Percentiles rank a stretch among this genome's conserved stretches.
phyloP scores from a whole-genome alignment of 2,329 filamentous ascomycete genomes.

The Xylariomycetidae sp. region DNA sequence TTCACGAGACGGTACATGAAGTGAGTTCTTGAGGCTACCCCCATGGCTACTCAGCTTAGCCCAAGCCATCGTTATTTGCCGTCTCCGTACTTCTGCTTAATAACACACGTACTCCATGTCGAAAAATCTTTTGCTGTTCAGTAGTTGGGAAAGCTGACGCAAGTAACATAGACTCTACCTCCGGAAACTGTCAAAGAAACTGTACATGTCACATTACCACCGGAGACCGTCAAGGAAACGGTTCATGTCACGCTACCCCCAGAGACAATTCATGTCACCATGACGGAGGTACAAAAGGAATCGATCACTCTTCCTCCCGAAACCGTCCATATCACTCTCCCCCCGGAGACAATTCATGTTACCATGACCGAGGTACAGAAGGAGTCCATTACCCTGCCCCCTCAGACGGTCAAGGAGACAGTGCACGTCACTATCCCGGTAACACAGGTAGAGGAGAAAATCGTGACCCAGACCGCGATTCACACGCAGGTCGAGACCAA shows the following conservation, averaged over 20 bases:
- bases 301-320: background rate
- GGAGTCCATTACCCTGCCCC: conserved; percentile 10
- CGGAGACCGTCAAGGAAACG: conserved; percentile 4
- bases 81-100: too few species aligned
- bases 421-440: conserved; percentile 11
- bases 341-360: conserved; percentile 10
- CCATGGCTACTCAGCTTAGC: too few species aligned
- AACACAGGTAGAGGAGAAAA: conserved; percentile 12
- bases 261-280: conserved; percentile 6
- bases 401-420: conserved; percentile 10
- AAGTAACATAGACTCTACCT: conserved; percentile 4
- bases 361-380: conserved; percentile 10
- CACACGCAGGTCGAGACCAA: conserved; percentile 5
- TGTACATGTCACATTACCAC: conserved; percentile 1
- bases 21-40: too few species aligned
- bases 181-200: conserved; percentile 4
- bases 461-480: conserved; percentile 10
- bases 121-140: too few species aligned
- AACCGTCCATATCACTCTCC: conserved; percentile 7
- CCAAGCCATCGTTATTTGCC: too few species aligned
- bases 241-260: conserved; percentile 10
- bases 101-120: background rate
- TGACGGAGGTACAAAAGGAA: conserved; percentile 5
- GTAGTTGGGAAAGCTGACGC: too few species aligned
- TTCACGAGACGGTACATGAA: background rate